A percentile compares a stretch with the other conserved stretches of the same genome.
These are phyloP conservation scores for Colletotrichum tamarilloi DNA, from an alignment of 2,329 filamentous ascomycete species.

Conservation along the genomic window DNA sequence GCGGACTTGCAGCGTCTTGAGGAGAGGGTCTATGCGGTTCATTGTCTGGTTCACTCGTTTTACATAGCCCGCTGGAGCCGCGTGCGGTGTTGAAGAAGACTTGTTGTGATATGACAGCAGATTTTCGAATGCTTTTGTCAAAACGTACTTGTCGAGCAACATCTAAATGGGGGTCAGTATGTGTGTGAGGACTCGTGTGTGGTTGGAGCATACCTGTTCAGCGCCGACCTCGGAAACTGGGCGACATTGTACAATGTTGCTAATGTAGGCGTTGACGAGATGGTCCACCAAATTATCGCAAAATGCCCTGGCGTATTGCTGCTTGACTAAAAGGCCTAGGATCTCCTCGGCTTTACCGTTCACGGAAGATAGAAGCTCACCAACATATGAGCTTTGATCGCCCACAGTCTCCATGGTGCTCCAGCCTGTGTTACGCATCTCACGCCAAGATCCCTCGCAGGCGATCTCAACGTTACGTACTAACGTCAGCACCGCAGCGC, in stretches of 20 bases:
- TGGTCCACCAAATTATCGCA: conserved; percentile 96
- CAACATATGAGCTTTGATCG: conserved; percentile 93
- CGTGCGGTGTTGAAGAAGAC: conserved; percentile 47
- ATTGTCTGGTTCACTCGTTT: conserved; percentile 89
- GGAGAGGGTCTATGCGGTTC: conserved; percentile 87
- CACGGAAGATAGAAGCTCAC: conserved; percentile 80
- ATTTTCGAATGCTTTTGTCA: conserved; percentile 82
- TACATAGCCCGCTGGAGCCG: conserved; percentile 72
- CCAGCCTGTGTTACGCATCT: conserved; percentile 98
- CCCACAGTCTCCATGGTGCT: conserved; percentile 91
- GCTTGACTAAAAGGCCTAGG: conserved; percentile 82
- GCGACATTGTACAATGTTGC: conserved; percentile 86
- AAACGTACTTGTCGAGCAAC: conserved; percentile 92
- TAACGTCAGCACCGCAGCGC: conserved; percentile 83
- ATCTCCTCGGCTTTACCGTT: conserved; percentile 80
- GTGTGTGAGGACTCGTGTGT: neutral
- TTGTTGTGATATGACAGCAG: conserved; percentile 74
- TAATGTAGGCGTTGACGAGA: conserved; percentile 81
- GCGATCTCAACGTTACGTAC: conserved; percentile 86
- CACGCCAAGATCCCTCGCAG: conserved; percentile 89
- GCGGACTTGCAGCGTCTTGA: conserved; percentile 96
- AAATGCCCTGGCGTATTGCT: conserved; percentile 93
- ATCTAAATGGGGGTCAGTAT: conserved; percentile 67
- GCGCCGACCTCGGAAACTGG: conserved; percentile 95
- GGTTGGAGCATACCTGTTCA: conserved; percentile 73